Conservation (phyloP, 2,329 filamentous ascomycete species). For the Colletotrichum shisoi region DNA sequence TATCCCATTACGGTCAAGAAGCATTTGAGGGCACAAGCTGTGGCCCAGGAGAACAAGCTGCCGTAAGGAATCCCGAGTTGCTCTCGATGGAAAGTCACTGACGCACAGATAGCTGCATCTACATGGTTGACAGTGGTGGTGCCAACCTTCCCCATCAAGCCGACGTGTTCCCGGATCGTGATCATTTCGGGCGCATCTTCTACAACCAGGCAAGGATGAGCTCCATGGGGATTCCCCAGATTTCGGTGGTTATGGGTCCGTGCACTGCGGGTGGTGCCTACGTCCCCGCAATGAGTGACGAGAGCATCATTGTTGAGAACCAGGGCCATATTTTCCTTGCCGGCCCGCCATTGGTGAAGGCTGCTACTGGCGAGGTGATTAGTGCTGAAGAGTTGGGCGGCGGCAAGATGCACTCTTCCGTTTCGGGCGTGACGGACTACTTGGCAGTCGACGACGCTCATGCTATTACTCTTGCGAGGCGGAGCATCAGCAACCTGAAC, state of each 20-base stretch:
- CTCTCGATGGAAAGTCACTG: not conserved
- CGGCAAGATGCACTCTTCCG: slow-evolving; percentile 85
- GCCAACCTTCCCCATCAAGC: slow-evolving; percentile 95
- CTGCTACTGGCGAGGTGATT: slow-evolving; percentile 91
- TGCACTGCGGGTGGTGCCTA: slow-evolving; percentile 97
- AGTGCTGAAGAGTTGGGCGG: slow-evolving; percentile 90
- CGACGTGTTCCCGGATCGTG: slow-evolving; percentile 92
- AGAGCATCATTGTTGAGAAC: slow-evolving; percentile 93
- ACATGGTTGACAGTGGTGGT: slow-evolving; percentile 93
- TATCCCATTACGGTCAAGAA: slow-evolving; percentile 98
- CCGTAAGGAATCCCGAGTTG: slow-evolving; percentile 57
- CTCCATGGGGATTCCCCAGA: slow-evolving; percentile 84
- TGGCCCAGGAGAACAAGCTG: slow-evolving; percentile 84
- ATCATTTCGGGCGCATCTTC: slow-evolving; percentile 97
- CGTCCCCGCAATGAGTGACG: slow-evolving; percentile 96
- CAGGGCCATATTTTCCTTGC: slow-evolving; percentile 98
- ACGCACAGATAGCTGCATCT: slow-evolving; percentile 73
- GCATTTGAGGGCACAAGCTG: slow-evolving; percentile 88
- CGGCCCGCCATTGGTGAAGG: slow-evolving; percentile 92
- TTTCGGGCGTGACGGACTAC: slow-evolving; percentile 94
- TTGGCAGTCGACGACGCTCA: slow-evolving; percentile 94
- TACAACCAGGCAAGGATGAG: slow-evolving; percentile 98
- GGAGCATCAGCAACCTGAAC: slow-evolving; percentile 88
- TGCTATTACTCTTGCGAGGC: slow-evolving; percentile 82
- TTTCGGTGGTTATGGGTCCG: slow-evolving; percentile 95